Evolutionary conservation across 352 stramenopile species (phyloP).

Genomic region (Globisporangium abappressorium): DNA sequence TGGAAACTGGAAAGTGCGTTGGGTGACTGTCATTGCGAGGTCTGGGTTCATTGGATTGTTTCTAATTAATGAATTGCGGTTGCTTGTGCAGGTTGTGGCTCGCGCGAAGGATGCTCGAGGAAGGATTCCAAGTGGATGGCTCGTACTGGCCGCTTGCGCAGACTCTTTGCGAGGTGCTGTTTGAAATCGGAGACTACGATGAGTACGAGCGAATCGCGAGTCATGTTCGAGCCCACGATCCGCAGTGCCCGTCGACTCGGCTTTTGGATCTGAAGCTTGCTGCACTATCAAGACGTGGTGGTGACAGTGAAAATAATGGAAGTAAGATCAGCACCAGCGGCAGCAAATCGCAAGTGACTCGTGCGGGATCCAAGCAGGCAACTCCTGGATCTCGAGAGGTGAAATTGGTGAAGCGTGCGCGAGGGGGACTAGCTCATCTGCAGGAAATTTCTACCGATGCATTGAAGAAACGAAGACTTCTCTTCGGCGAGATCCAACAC

Average conservation of each 20-base stretch:
- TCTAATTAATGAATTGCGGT: neutral
- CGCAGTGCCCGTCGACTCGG: constrained; percentile 33
- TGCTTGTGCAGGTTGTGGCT: constrained; percentile 47
- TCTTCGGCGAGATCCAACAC: constrained; percentile 21
- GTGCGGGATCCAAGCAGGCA: neutral
- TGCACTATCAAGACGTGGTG: neutral
- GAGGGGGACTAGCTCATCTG: constrained; percentile 10
- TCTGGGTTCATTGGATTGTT: neutral
- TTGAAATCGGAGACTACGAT: constrained; percentile 44
- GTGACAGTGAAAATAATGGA: neutral
- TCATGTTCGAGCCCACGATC: constrained; percentile 45
- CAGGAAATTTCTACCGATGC: constrained; percentile 8
- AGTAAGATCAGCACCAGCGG: neutral
- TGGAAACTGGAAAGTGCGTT: constrained; percentile 53
- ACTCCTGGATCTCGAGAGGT: neutral
- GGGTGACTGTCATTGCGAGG: neutral
- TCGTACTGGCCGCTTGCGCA: constrained; percentile 67
- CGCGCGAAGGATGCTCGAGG: constrained; percentile 50
- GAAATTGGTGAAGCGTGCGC: constrained; percentile 18
- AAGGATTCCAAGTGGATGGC: constrained; percentile 49
- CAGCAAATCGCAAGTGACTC: neutral
- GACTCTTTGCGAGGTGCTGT: constrained; percentile 55
- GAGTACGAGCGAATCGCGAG: constrained; percentile 44
- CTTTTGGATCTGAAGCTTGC: constrained; percentile 25
- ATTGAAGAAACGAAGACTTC: constrained; percentile 31